Evolutionary conservation across 2,329 filamentous ascomycete species (phyloP).

Genomic region (Didymella pinodella): DNA sequence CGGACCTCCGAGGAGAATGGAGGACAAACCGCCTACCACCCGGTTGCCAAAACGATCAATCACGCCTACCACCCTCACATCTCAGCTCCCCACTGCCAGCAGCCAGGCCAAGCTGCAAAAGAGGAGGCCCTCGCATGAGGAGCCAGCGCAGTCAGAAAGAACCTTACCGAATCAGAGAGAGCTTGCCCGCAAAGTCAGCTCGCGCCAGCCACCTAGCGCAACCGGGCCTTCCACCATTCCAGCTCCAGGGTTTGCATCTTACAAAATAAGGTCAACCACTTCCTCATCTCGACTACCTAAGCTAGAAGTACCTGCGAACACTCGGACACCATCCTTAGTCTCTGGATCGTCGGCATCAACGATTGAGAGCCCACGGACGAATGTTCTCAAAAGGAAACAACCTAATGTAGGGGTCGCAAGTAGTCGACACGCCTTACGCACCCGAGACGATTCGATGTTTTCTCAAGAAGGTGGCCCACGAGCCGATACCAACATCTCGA

Average conservation of each 20-base stretch:
- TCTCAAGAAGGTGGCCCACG: slow-evolving; percentile 44
- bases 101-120: slow-evolving; percentile 48
- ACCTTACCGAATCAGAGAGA: slow-evolving; percentile 30
- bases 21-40: slow-evolving; percentile 44
- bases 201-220: slow-evolving; percentile 35
- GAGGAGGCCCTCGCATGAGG: slow-evolving; percentile 46
- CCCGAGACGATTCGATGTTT: slow-evolving; percentile 45
- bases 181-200: slow-evolving; percentile 28
- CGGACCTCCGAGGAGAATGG: slow-evolving; percentile 44
- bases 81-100: slow-evolving; percentile 36
- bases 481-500: slow-evolving; percentile 40
- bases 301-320: slow-evolving; percentile 45
- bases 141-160: slow-evolving; percentile 32
- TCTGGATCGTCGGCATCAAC: slow-evolving; percentile 59
- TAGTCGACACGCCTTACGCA: slow-evolving; percentile 41
- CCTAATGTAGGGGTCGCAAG: slow-evolving; percentile 51
- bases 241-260: slow-evolving; percentile 24
- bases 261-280: slow-evolving; percentile 36
- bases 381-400: slow-evolving; percentile 55
- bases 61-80: slow-evolving; percentile 43
- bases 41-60: slow-evolving; percentile 49
- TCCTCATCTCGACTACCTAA: slow-evolving; percentile 47
- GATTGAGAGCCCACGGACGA: slow-evolving; percentile 55
- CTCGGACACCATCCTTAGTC: slow-evolving; percentile 57
- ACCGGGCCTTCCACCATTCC: slow-evolving; percentile 33